Evolutionary conservation across 306 rosid genomes (phyloP), one percentile per base, ranked within the genome.

Genomic region (barrel medic (Medicago truncatula)): DNA sequence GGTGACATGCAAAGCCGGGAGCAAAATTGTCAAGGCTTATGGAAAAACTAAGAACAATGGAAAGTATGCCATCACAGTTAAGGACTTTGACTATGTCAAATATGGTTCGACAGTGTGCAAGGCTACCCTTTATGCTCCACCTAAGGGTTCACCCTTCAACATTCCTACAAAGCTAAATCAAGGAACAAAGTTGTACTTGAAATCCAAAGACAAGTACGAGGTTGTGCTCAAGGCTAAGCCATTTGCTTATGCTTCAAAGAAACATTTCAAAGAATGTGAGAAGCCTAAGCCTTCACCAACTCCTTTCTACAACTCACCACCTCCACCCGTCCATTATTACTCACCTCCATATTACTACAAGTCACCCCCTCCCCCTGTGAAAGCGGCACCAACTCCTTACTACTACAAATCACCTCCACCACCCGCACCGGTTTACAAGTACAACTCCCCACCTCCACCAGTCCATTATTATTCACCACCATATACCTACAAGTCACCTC

Each of bases 161-260:
- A 84, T 92, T 9, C 89, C 98, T 1, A 91, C 96, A 1, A 81
- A 82, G 77, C 70, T 82, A 2, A 84, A 90, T 0, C 74, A 70
- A 76, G 97, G 97, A 52, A 78, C 97, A 2, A 62, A 81, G 1
- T 80, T 94, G 63, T 79, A 65, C 63, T 81, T 94, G 49, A 88
- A 94, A 66, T 94, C 98, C 10, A 80, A 88, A 79, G 77, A 86
- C 61, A 50, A 88, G 12, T 38, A 87, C 6, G 95, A 88, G 77
- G 93, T 92, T 71, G 98, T 94, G 52, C 88, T 94, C 25, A 13
- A 23, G 12, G 93, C 97, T 8, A 87, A 83, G 81, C 86, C 97
- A 56, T 94, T 94, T 84, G 98, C 97, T 11, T 94, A 89, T 81
- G 98, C 90, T 59, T 85, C 98, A 0, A 90, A 90, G 88, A 87